Base-by-base conservation (phyloP, 495 filamentous ascomycete genomes). In the Copromyces sp. region DNA sequence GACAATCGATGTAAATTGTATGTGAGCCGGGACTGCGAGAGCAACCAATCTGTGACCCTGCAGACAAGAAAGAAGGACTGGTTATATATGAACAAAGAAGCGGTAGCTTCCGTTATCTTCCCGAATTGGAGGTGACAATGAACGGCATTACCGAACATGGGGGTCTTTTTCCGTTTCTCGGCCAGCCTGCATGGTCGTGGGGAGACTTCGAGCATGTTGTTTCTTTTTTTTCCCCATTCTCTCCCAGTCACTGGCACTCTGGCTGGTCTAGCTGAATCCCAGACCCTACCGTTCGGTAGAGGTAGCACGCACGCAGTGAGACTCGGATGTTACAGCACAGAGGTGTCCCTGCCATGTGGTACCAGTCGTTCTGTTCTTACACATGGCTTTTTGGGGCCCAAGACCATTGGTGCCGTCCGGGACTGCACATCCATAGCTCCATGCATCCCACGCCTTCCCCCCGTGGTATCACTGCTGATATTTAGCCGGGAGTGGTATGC, bases 21-120 rank as follows among this genome's bases (percentile, higher is more conserved):
- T 73, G 68, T 44, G 61, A 37, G 61, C 47, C 44, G 61, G 35
- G 17, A 68, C 14, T 35, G 53, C 17, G 6, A 35, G 53, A 65
- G 53, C 24, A 65, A 65, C 3, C 7, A 61, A 17, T 12, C 53
- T 17, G 53, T 32, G 29, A 65, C 53, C 29, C 29, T 65, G 38
- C 9, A 42, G 29, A 24, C 1, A 69, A 39, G 20, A 37, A 37
- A 24, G 24, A 39, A 65, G 41, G 59, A 59, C 39, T 14, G n/a
- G 47, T 47, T 73, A 74, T 78, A 78, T 78, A 77, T 77, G 42
- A 72, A 8, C 32, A 68, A 69, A 29, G 29, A 17, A 68, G 37
- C 3, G 53, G 53, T 65, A 32, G 12, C 7, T 53, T 59, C 40
- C 35, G 41, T 44, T 8, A 68, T 70, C 32, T 71, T 41, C 65